Conservation (phyloP, 305 asterid genomes). For the Rubia occidens region DNA sequence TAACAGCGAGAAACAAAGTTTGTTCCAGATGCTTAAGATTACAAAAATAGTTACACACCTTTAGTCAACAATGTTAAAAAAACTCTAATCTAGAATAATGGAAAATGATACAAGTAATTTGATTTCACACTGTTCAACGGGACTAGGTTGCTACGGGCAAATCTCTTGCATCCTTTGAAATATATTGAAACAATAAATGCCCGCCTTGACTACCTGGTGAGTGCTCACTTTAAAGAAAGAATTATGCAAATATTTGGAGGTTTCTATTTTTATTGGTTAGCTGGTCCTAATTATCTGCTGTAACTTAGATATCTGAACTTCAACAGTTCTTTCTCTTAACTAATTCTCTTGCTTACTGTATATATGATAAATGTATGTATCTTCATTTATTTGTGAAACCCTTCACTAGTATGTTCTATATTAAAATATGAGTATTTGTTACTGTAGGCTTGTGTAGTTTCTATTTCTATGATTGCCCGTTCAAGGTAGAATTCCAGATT, state of each 20-base stretch:
- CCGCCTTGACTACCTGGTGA: conserved; percentile 89
- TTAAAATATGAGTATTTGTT: neutral
- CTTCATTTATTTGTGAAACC: too few relatives aligned
- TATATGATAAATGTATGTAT: too few relatives aligned
- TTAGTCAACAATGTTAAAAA: conserved; percentile 18
- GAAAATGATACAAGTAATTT: neutral
- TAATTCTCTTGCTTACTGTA: too few relatives aligned
- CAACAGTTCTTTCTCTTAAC: neutral
- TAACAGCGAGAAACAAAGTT: conserved; percentile 72
- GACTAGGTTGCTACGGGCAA: conserved; percentile 93
- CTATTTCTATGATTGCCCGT: neutral
- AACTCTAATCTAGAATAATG: neutral
- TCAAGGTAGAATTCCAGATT: neutral
- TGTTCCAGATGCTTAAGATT: conserved; percentile 91
- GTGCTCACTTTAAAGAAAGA: conserved; percentile 10
- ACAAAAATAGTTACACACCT: conserved; percentile 49
- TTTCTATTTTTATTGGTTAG: neutral
- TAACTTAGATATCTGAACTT: neutral
- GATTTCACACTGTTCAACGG: conserved; percentile 30
- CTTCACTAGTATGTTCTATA: neutral
- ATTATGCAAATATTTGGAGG: neutral
- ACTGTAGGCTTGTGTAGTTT: neutral
- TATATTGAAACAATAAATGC: conserved; percentile 87
- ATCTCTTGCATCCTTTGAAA: conserved; percentile 93
- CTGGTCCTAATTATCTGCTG: neutral